Evolutionary conservation across 768 basidiomycete genomes (phyloP), one percentile per base, ranked within the genome.

Genomic region (Flagelloscypha sp.): DNA sequence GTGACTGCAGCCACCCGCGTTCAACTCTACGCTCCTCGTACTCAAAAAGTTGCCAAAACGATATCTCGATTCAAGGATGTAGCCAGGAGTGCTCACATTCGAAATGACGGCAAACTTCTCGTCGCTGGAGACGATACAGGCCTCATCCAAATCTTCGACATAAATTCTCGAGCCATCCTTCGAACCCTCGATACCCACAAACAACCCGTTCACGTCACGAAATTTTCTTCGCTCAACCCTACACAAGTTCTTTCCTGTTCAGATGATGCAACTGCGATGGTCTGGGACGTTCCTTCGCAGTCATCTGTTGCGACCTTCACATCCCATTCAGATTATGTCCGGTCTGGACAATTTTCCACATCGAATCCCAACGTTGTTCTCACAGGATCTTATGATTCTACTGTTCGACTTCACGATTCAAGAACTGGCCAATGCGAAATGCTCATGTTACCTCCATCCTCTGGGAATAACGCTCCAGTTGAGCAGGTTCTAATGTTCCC

Each of bases 21-120:
- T 1, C 87, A 98, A 59, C 84, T 98, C 52, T 97, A 97, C 59
- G 87, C 90, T 3, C 90, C 93, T 10, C 80, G 89, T 35, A 98
- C 94, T 3, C 93, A 97, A 60, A 93, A 92, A 58, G 78, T 97
- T 36, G 86, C 81, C 11, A 98, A 98, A 69, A 94, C 88, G 2
- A 89, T 99, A 38, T 84, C 93, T 19, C 70, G 95, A 24, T 99
- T 99, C 66, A 97, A 95, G 57, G 95, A 98, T 52, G 82, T 93
- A 23, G 92, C 94, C 1, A 68, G 92, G 40, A 83, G 84, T 47
- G 95, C 84, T 3, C 73, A 74, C 48, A 90, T 99, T 37, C 77
- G 95, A 33, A 73, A 69, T 32, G 95, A 99, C 58, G 95, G 95
- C 13, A 98, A 94, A 54, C 74, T 99, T 24, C 74, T 97, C 6